These are phyloP conservation scores for Trypanosoma avium DNA, from an alignment of 208 protist genomes.

Conservation along the genomic window DNA sequence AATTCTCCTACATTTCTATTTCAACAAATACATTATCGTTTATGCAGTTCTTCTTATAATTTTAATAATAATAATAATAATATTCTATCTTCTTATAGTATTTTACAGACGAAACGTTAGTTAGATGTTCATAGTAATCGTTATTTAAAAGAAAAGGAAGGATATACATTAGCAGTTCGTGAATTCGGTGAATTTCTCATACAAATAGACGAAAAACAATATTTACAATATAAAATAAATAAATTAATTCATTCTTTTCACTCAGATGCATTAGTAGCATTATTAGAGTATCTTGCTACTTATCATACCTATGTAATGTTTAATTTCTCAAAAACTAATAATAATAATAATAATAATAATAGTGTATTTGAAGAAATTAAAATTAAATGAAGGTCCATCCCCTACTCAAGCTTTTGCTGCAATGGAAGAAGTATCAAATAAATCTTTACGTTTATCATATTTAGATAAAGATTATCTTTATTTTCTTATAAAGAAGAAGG, in stretches of 20 bases:
- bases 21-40: too few relatives aligned
- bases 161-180: slow-evolving; percentile 12
- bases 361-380: not conserved
- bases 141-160: slow-evolving; percentile 14
- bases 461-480: slow-evolving; percentile 9
- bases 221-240: not conserved
- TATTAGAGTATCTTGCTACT: slow-evolving; percentile 37
- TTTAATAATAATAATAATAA: not conserved
- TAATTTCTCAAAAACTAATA: not conserved
- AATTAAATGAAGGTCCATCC: not conserved
- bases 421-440: slow-evolving; percentile 8
- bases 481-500: slow-evolving; percentile 9
- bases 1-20: too few relatives aligned
- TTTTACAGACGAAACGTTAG: slow-evolving; percentile 26
- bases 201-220: not conserved
- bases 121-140: slow-evolving; percentile 19
- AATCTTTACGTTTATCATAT: not conserved
- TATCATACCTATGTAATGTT: slow-evolving; percentile 10
- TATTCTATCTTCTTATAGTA: not conserved
- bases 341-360: slow-evolving; percentile 13
- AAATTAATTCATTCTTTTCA: slow-evolving; percentile 23
- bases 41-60: not conserved
- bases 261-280: slow-evolving; percentile 41
- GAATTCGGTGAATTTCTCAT: slow-evolving; percentile 3
- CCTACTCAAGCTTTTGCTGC: slow-evolving; percentile 10